Evolutionary conservation across 2,329 filamentous ascomycete species (phyloP).

Genomic region (Pseudogymnoascus sp.): DNA sequence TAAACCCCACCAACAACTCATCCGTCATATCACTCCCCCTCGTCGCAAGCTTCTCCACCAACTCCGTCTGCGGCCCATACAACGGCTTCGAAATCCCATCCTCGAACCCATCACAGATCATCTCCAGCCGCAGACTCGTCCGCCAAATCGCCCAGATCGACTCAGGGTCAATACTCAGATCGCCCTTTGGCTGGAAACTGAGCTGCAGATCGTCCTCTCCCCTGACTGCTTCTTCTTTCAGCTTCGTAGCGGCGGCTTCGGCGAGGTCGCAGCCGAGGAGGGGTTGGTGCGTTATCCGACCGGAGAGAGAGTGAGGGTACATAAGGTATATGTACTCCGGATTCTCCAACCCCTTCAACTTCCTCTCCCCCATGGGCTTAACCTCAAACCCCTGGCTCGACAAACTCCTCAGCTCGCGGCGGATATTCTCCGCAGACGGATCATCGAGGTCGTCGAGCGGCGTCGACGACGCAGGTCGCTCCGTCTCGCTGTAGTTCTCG

Average conservation of each 20-base stretch:
- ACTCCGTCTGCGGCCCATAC: constrained; percentile 72
- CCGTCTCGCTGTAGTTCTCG: constrained; percentile 81
- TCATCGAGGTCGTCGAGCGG: constrained; percentile 75
- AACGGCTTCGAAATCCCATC: constrained; percentile 47
- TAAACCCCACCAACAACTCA: constrained; percentile 76
- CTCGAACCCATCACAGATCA: constrained; percentile 86
- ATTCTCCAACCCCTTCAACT: constrained; percentile 94
- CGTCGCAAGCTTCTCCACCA: constrained; percentile 67
- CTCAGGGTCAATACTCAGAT: constrained; percentile 72
- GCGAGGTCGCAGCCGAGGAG: constrained; percentile 15
- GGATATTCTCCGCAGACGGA: constrained; percentile 65
- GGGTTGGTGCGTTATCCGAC: constrained; percentile 64
- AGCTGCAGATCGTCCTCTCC: constrained; percentile 29
- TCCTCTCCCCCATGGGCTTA: constrained; percentile 90
- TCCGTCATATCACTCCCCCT: constrained; percentile 82
- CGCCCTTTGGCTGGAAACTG: constrained; percentile 19
- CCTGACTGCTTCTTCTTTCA: constrained; percentile 27
- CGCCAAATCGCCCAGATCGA: constrained; percentile 78
- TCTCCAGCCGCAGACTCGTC: constrained; percentile 81
- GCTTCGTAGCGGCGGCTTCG: constrained; percentile 27
- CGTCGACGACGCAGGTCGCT: constrained; percentile 61
- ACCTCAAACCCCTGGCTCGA: constrained; percentile 92
- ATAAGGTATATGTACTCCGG: constrained; percentile 93
- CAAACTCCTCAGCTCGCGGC: constrained; percentile 78
- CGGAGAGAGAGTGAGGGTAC: constrained; percentile 82